A percentile compares a stretch with the other conserved stretches of the same genome.
phyloP scores from a whole-genome alignment of 2,329 filamentous ascomycete species.

The Ilyonectria destructans region DNA sequence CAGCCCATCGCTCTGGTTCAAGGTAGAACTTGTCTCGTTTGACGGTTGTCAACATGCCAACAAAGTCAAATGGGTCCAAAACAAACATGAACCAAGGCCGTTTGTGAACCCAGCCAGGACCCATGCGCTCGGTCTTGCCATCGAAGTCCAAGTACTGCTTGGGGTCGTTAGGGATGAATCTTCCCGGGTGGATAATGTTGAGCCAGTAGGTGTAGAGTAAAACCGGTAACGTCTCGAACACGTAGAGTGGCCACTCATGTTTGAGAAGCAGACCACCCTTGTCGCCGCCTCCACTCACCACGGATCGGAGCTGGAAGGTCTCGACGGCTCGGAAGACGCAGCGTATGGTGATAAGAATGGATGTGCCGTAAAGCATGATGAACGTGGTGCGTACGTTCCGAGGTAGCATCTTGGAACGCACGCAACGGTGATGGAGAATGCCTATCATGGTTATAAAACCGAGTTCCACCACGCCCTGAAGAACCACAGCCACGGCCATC shows the following conservation, averaged over 20 bases:
- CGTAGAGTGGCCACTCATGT: conserved; percentile 65
- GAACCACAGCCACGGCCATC: conserved; percentile 65
- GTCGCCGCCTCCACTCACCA: conserved; percentile 33
- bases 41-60: conserved; percentile 45
- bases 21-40: conserved; percentile 46
- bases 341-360: conserved; percentile 44
- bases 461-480: conserved; percentile 50
- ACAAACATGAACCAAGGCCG: conserved; percentile 39
- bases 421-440: conserved; percentile 40
- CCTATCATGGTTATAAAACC: conserved; percentile 44
- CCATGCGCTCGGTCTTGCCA: conserved; percentile 54
- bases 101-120: conserved; percentile 48
- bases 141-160: conserved; percentile 60
- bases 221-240: conserved; percentile 63
- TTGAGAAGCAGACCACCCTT: conserved; percentile 52
- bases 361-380: conserved; percentile 49
- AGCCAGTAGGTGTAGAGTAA: conserved; percentile 60
- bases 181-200: conserved; percentile 61
- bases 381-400: conserved; percentile 44
- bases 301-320: conserved; percentile 40
- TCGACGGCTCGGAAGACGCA: conserved; percentile 48
- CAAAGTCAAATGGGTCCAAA: conserved; percentile 44
- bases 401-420: conserved; percentile 41
- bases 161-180: conserved; percentile 57
- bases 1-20: conserved; percentile 39